These are phyloP conservation scores for Rhodotorula graminis DNA, from an alignment of 768 basidiomycete genomes.

Conservation along the genomic window DNA sequence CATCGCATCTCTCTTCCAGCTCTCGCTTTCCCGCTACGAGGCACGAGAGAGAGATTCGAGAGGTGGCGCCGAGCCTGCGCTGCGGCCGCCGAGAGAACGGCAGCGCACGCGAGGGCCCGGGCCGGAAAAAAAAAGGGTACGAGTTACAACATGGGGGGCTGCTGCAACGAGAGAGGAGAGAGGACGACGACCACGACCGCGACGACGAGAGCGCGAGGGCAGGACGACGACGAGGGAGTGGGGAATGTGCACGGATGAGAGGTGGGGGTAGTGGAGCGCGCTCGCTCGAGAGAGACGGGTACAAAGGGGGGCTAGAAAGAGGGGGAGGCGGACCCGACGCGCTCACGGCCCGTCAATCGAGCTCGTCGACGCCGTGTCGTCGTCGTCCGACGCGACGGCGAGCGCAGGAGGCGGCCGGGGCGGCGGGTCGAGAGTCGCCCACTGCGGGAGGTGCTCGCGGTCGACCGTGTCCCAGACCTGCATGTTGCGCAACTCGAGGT, in stretches of 20 bases:
- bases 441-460: neutral
- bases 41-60: too few species aligned
- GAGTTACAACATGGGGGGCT: neutral
- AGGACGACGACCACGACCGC: neutral
- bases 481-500: neutral
- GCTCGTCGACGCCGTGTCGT: too few species aligned
- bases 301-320: neutral
- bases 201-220: neutral
- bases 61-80: too few species aligned
- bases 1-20: neutral
- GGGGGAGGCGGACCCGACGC: neutral
- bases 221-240: too few species aligned
- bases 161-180: too few species aligned
- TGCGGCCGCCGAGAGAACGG: too few species aligned
- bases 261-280: too few species aligned
- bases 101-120: too few species aligned
- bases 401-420: neutral
- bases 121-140: neutral
- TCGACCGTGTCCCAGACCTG: constrained; percentile 16
- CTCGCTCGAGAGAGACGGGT: too few species aligned
- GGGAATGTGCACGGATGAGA: too few species aligned
- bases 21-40: too few species aligned
- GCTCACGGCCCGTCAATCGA: neutral
- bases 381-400: neutral
- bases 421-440: constrained; percentile 5